These are phyloP conservation scores for Zalerion maritima DNA, from an alignment of 495 filamentous ascomycete genomes.

Conservation along the genomic window DNA sequence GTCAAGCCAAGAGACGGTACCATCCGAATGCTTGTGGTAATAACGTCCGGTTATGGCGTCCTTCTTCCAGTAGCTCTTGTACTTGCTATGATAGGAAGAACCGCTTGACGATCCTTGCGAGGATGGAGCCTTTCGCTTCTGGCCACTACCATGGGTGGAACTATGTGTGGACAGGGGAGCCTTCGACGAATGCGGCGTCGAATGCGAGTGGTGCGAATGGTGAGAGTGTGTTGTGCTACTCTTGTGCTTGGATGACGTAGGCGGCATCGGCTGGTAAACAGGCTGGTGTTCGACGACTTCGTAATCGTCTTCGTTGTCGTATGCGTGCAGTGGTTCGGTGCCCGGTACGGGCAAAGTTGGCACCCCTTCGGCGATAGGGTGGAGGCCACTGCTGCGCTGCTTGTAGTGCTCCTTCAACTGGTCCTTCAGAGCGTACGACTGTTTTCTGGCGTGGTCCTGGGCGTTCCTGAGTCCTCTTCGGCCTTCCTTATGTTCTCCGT, in stretches of 20 bases:
- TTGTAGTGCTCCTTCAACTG: constrained; percentile 14
- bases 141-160: constrained; percentile 5
- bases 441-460: constrained; percentile 13
- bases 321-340: constrained; percentile 8
- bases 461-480: constrained; percentile 12
- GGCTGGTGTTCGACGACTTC: constrained; percentile 9
- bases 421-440: constrained; percentile 12
- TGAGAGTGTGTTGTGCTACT: no score
- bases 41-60: constrained; percentile 5
- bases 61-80: constrained; percentile 12
- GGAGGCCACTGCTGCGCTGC: constrained; percentile 4
- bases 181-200: constrained; percentile 6
- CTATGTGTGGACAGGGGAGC: constrained; percentile 1
- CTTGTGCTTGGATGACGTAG: constrained; percentile 6
- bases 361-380: constrained; percentile 9
- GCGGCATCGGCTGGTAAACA: constrained; percentile 8
- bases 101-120: constrained; percentile 6
- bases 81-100: constrained; percentile 7
- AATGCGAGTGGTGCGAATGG: constrained; percentile 3
- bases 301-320: constrained; percentile 12
- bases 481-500: constrained; percentile 9
- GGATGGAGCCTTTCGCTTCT: constrained; percentile 9
- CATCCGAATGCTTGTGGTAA: constrained; percentile 9
- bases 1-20: constrained; percentile 9
- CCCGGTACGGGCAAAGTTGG: constrained; percentile 10